A percentile compares a stretch with the other conserved stretches of the same genome.
phyloP scores from a whole-genome alignment of 306 rosid species.

The Cucurbita ficifolia region DNA sequence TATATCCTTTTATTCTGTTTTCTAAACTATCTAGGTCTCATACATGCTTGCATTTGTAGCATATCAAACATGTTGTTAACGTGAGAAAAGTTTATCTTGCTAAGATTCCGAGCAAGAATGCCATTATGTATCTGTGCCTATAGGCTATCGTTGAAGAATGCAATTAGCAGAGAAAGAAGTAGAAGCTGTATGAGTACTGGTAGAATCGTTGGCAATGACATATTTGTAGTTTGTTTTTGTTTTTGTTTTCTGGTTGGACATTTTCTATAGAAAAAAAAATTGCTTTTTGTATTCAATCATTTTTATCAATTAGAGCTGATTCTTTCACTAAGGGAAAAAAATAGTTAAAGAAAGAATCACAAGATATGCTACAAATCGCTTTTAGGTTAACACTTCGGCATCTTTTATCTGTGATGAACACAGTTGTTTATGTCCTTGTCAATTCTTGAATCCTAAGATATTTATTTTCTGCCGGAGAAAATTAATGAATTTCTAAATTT shows the following conservation, averaged over 20 bases:
- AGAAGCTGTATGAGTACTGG: neutral
- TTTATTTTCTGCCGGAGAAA: neutral
- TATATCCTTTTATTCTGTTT: neutral
- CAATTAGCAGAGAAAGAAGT: neutral
- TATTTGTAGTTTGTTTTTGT: neutral
- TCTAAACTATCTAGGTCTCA: neutral
- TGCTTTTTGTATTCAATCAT: neutral
- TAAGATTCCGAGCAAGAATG: neutral
- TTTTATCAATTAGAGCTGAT: neutral
- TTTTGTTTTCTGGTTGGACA: neutral
- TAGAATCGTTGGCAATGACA: neutral
- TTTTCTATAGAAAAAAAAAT: neutral
- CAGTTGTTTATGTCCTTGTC: neutral
- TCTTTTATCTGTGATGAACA: neutral
- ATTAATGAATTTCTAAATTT: neutral
- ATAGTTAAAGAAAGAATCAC: neutral
- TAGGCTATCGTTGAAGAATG: neutral
- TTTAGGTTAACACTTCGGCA: neutral
- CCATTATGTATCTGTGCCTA: neutral
- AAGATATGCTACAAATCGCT: neutral
- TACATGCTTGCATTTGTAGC: neutral
- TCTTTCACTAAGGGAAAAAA: neutral
- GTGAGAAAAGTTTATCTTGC: neutral
- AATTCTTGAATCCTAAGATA: neutral
- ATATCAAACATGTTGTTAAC: neutral